Conservation (phyloP, 495 filamentous ascomycete species). For the Chaetomium fimeti region DNA sequence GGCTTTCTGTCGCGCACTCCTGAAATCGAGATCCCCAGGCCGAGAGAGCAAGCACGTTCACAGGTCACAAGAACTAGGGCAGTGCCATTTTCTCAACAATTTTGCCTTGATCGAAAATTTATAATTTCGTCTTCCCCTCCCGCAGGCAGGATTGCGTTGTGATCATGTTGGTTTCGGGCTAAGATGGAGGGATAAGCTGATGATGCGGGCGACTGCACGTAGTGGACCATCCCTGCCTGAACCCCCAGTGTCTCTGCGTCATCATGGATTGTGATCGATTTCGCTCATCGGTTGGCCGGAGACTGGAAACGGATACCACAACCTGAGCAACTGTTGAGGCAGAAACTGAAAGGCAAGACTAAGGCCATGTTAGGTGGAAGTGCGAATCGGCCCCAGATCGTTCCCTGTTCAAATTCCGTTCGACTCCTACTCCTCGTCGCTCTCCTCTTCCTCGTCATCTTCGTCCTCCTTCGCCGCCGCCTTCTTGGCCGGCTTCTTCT, state of each 20-base stretch:
- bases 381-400: not conserved
- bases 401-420: not conserved
- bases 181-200: slow-evolving; percentile 28
- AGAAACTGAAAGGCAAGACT: not conserved
- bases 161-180: slow-evolving; percentile 21
- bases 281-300: not conserved
- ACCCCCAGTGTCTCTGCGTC: slow-evolving; percentile 3
- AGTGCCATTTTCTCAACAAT: slow-evolving; percentile 1
- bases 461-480: slow-evolving; percentile 41
- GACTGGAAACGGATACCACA: not conserved
- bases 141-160: slow-evolving; percentile 2
- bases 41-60: not conserved
- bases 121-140: not conserved
- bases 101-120: slow-evolving; percentile 1
- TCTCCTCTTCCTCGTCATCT: slow-evolving; percentile 40
- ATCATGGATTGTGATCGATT: slow-evolving; percentile 10
- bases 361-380: not conserved
- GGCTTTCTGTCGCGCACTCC: not conserved
- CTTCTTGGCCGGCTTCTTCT: slow-evolving; percentile 68
- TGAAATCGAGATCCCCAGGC: not conserved
- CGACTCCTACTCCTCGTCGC: slow-evolving; percentile 40
- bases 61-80: slow-evolving; percentile 5
- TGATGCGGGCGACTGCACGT: slow-evolving; percentile 19
- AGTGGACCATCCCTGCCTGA: slow-evolving; percentile 8
- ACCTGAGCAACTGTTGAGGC: not conserved